Evolutionary conservation across 805 yeast genomes (phyloP).

Genomic region (Lachancea kluyveri): DNA sequence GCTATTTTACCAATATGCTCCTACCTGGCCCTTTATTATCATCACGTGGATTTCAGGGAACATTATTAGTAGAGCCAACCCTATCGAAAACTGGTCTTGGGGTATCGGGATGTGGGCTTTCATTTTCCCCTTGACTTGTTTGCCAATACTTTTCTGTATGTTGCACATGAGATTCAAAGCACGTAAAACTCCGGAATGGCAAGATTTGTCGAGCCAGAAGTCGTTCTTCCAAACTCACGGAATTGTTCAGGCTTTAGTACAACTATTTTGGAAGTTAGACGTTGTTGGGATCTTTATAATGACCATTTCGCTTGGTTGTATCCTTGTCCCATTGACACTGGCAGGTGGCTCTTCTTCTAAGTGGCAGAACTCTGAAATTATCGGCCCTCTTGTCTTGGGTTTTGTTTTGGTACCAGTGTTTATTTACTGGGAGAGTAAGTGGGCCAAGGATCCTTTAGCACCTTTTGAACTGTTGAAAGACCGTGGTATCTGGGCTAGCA

Average conservation of each 20-base stretch:
- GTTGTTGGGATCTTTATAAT: conserved; percentile 55
- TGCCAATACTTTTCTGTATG: conserved; percentile 51
- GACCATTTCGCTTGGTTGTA: conserved; percentile 51
- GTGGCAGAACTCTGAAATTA: conserved; percentile 56
- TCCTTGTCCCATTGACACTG: conserved; percentile 64
- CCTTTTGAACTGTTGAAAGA: conserved; percentile 55
- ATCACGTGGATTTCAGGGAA: conserved; percentile 74
- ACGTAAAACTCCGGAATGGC: conserved; percentile 44
- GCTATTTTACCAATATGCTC: conserved; percentile 54
- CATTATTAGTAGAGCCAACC: conserved; percentile 36
- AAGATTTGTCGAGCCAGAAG: conserved; percentile 34
- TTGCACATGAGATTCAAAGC: conserved; percentile 54
- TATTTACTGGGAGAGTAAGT: conserved; percentile 49
- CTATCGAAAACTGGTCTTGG: conserved; percentile 51
- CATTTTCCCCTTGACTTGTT: conserved; percentile 56
- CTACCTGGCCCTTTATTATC: conserved; percentile 66
- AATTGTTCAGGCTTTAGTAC: conserved; percentile 23
- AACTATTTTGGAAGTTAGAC: conserved; percentile 59
- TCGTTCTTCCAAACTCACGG: conserved; percentile 35
- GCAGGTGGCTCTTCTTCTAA: conserved; percentile 55
- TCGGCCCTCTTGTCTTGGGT: conserved; percentile 68
- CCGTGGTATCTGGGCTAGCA: conserved; percentile 68
- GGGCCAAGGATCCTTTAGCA: conserved; percentile 52
- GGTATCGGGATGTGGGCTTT: conserved; percentile 77
- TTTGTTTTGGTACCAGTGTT: conserved; percentile 53